Evolutionary conservation across 352 stramenopile species (phyloP).

Genomic region (Thraustochytrium striatum): DNA sequence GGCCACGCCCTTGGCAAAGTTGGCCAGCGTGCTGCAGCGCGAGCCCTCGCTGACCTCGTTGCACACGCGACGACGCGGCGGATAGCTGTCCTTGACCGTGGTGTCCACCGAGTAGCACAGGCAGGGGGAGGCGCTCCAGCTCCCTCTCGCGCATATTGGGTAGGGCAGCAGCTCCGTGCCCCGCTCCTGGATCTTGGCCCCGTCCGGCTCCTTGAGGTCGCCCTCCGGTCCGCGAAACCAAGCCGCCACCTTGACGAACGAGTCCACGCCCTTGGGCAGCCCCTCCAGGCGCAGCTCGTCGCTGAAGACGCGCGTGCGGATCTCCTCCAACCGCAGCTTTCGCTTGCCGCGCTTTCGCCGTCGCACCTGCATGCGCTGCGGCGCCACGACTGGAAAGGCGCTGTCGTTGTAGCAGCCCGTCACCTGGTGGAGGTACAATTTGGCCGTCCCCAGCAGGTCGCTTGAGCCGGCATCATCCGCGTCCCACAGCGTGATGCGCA

Average conservation of each 20-base stretch:
- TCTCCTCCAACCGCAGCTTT: neutral
- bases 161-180: conserved; percentile 18
- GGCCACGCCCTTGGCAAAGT: neutral
- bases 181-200: neutral
- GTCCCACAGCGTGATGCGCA: conserved; percentile 39
- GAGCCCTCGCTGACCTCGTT: neutral
- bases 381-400: neutral
- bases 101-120: neutral
- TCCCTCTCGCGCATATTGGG: no score
- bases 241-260: conserved; percentile 34
- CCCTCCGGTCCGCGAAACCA: conserved; percentile 40
- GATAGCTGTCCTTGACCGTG: neutral
- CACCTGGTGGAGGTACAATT: conserved; percentile 33
- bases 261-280: neutral
- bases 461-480: conserved; percentile 10
- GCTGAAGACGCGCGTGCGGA: conserved; percentile 13
- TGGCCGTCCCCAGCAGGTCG: conserved; percentile 23
- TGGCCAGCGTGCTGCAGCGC: neutral
- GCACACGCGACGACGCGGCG: neutral
- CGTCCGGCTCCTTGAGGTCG: conserved; percentile 20
- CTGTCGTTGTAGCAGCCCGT: neutral
- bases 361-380: neutral
- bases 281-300: conserved; percentile 22
- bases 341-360: neutral
- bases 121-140: no score